Conservation (phyloP, 768 basidiomycete species). For the Naematelia aurantialba region DNA sequence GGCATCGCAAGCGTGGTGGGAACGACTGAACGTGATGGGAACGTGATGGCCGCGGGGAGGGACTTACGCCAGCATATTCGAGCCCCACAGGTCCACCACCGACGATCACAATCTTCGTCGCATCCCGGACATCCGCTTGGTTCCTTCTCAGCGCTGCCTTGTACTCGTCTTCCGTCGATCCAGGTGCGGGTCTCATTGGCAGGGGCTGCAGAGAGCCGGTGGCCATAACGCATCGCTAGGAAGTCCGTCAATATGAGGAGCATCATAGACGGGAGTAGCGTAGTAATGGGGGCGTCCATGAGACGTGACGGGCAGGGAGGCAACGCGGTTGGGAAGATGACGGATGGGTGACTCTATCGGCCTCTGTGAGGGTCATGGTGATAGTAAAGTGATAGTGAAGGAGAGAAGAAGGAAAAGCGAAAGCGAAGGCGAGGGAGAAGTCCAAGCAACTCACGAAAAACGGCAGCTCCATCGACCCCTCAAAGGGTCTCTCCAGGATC, state of each 20-base stretch:
- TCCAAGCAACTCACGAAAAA: slow-evolving; percentile 49
- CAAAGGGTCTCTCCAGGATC: slow-evolving; percentile 45
- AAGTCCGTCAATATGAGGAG: neutral
- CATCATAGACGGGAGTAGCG: too few relatives aligned
- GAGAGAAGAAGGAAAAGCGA: too few relatives aligned
- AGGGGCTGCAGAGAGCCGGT: slow-evolving; percentile 43
- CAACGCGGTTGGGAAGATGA: too few relatives aligned
- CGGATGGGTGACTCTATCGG: too few relatives aligned
- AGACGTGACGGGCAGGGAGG: too few relatives aligned
- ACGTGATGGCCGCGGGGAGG: neutral
- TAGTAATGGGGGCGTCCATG: too few relatives aligned
- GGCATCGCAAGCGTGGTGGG: too few relatives aligned
- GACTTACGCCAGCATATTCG: slow-evolving; percentile 43
- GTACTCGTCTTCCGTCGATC: slow-evolving; percentile 14
- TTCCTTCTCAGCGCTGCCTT: slow-evolving; percentile 39
- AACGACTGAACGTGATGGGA: neutral
- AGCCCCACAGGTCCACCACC: slow-evolving; percentile 73
- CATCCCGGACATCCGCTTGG: slow-evolving; percentile 56
- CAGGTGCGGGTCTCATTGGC: slow-evolving; percentile 38
- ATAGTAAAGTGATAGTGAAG: too few relatives aligned
- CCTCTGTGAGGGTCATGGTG: too few relatives aligned
- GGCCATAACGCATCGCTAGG: slow-evolving; percentile 44
- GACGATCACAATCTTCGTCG: slow-evolving; percentile 60
- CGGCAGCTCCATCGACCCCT: slow-evolving; percentile 36
- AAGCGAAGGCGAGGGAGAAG: too few relatives aligned